phyloP scores from a whole-genome alignment of 2,329 filamentous ascomycete species.

The Fusarium tuaranense region DNA sequence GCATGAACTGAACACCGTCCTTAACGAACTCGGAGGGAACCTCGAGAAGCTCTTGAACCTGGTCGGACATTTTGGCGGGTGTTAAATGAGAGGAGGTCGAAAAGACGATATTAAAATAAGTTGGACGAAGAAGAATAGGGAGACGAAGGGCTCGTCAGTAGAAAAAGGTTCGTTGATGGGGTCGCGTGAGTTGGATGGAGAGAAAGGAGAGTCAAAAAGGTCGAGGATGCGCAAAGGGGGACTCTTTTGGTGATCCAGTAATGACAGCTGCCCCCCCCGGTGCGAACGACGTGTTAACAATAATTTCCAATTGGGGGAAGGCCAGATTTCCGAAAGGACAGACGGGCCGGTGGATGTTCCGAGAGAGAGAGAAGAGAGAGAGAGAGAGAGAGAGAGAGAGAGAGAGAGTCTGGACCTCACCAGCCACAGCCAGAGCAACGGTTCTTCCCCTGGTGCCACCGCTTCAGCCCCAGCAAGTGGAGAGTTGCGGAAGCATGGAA shows the following conservation, averaged over 20 bases:
- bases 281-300: slow-evolving; percentile 41
- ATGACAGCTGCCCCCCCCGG: slow-evolving; percentile 32
- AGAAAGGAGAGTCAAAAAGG: slow-evolving; percentile 35
- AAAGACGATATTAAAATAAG: slow-evolving; percentile 26
- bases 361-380: background rate
- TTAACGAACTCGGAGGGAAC: slow-evolving; percentile 73
- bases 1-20: slow-evolving; percentile 72
- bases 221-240: slow-evolving; percentile 33
- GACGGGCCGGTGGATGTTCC: slow-evolving; percentile 29
- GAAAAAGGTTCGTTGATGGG: slow-evolving; percentile 27
- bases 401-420: slow-evolving; percentile 4
- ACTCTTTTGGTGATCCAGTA: slow-evolving; percentile 32
- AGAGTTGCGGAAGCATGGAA: background rate
- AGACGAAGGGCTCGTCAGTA: slow-evolving; percentile 12
- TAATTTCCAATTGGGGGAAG: slow-evolving; percentile 36
- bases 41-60: slow-evolving; percentile 77
- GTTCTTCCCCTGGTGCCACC: background rate
- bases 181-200: slow-evolving; percentile 16
- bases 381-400: background rate
- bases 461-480: slow-evolving; percentile 10
- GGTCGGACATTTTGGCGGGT: slow-evolving; percentile 68
- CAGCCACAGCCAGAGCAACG: background rate
- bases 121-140: slow-evolving; percentile 2
- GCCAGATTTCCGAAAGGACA: slow-evolving; percentile 17
- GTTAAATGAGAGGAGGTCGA: slow-evolving; percentile 8